These are phyloP conservation scores for Echinosophora koreensis DNA, from an alignment of 306 rosid species.

Conservation along the genomic window DNA sequence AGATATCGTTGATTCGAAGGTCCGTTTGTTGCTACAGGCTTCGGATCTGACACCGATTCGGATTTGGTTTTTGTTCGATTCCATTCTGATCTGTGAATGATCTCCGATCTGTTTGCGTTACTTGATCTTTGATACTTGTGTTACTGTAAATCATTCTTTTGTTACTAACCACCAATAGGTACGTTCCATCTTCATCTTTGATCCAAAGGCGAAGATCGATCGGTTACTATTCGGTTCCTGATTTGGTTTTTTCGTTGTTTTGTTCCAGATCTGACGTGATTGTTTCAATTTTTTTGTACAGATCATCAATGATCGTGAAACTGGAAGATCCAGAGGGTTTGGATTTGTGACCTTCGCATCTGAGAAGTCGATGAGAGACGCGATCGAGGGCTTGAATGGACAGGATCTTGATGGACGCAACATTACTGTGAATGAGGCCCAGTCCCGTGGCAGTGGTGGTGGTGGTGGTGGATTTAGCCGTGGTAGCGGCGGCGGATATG, in stretches of 20 bases:
- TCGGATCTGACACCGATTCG: slow-evolving; percentile 74
- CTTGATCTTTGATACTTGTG: slow-evolving; percentile 71
- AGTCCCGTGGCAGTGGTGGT: slow-evolving; percentile 65
- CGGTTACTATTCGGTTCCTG: slow-evolving; percentile 61
- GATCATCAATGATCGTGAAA: slow-evolving; percentile 92
- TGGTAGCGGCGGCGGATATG: not conserved
- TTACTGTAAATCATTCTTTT: slow-evolving; percentile 62
- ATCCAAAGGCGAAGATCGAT: slow-evolving; percentile 83
- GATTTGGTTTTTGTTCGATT: slow-evolving; percentile 53
- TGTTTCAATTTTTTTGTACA: not conserved
- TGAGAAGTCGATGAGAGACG: slow-evolving; percentile 79
- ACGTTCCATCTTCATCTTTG: slow-evolving; percentile 89
- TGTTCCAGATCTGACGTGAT: slow-evolving; percentile 32
- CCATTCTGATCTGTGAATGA: slow-evolving; percentile 56
- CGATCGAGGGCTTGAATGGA: slow-evolving; percentile 89
- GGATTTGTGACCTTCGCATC: slow-evolving; percentile 83
- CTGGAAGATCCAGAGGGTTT: slow-evolving; percentile 90
- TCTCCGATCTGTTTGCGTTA: slow-evolving; percentile 75
- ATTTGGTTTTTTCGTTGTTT: not conserved
- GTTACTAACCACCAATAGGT: slow-evolving; percentile 74
- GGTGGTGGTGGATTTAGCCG: slow-evolving; percentile 34
- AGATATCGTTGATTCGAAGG: slow-evolving; percentile 87
- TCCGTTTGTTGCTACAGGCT: slow-evolving; percentile 85
- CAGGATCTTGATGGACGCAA: slow-evolving; percentile 83
- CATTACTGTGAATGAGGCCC: slow-evolving; percentile 90